These are phyloP conservation scores for Penicillium verhagenii DNA, from an alignment of 495 filamentous ascomycete species.

Conservation along the genomic window DNA sequence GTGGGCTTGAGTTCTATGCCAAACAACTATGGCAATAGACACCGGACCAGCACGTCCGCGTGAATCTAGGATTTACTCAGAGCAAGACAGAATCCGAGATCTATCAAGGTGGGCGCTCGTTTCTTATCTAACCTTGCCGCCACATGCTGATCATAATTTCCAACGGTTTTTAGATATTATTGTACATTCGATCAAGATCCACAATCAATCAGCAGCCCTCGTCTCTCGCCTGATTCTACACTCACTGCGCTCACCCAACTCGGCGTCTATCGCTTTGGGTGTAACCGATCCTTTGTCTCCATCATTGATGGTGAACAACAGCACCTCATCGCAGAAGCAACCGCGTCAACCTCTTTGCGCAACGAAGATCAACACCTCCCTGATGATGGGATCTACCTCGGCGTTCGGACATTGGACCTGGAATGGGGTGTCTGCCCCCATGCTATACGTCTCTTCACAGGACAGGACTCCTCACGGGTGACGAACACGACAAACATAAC, in stretches of 20 bases:
- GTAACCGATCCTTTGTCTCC: slow-evolving; percentile 55
- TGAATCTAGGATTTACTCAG: neutral
- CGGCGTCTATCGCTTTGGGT: slow-evolving; percentile 51
- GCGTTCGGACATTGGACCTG: slow-evolving; percentile 42
- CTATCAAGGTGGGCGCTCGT: slow-evolving; percentile 9
- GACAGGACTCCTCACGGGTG: slow-evolving; percentile 18
- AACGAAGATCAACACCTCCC: slow-evolving; percentile 31
- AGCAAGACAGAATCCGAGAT: slow-evolving; percentile 12
- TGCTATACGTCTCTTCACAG: slow-evolving; percentile 39
- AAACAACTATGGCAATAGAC: neutral
- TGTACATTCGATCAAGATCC: slow-evolving; percentile 9
- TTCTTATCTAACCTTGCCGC: neutral
- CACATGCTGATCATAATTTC: neutral
- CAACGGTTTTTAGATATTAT: slow-evolving; percentile 10
- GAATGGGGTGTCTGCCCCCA: slow-evolving; percentile 48
- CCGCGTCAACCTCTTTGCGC: slow-evolving; percentile 49
- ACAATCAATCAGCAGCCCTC: neutral
- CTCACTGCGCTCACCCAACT: slow-evolving; percentile 66
- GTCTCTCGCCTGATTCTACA: slow-evolving; percentile 51
- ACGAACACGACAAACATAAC: slow-evolving; percentile 23
- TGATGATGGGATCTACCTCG: slow-evolving; percentile 44
- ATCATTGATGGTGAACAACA: slow-evolving; percentile 58
- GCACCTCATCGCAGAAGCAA: slow-evolving; percentile 64
- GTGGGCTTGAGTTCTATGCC: neutral
- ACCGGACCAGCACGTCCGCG: neutral